Evolutionary conservation across 2,329 filamentous ascomycete genomes (phyloP), one percentile per base, ranked within the genome.

Genomic region (Clarireedia paspali): DNA sequence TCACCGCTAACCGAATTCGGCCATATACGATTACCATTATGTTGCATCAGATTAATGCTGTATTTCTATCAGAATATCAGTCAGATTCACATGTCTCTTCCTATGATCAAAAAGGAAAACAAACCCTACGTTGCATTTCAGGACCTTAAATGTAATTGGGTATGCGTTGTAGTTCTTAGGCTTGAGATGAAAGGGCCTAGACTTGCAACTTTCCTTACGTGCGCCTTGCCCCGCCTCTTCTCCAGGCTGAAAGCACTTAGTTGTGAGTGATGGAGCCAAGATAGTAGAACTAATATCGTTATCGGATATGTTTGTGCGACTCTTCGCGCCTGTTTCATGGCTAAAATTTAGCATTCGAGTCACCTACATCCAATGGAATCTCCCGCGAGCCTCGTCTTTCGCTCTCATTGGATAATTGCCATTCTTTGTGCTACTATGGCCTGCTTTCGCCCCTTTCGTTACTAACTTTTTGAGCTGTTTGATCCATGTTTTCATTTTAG

Each of bases 1-100:
- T 36, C 44, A 53, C 51, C 51, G 51, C 51, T 53, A 47, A 24
- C 48, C 44, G 26, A 17, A 39, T 48, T 40, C n/a, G n/a, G 44
- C 17, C 34, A 39, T 47, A 47, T 53, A 53, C 23, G 42, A 53
- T 17, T 48, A 17, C 51, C 38, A 38, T 49, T 5, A 23, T 48
- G 26, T 40, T 50, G 38, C 36, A 27, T 20, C 20, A 20, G 20
- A 3, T 20, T 20, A 20, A 20, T 20, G 20, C 20, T 20, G 20
- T 20, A 20, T 20, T 20, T 20, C 20, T 40, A 30, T 24, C 15
- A 24, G 14, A 36, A 24, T 15, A 53, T 15, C 9, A 23, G 46
- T 45, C 44, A 53, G 27, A 53, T 34, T 52, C 12, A 46, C 7
- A 26, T 6, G 38, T 14, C 24, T 5, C 14, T n/a, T 17, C 12